Percentiles rank a stretch among this genome's conserved stretches.
Conservation (phyloP, 129 eudicot genomes). For the Rutidosis leptorrhynchoides region DNA sequence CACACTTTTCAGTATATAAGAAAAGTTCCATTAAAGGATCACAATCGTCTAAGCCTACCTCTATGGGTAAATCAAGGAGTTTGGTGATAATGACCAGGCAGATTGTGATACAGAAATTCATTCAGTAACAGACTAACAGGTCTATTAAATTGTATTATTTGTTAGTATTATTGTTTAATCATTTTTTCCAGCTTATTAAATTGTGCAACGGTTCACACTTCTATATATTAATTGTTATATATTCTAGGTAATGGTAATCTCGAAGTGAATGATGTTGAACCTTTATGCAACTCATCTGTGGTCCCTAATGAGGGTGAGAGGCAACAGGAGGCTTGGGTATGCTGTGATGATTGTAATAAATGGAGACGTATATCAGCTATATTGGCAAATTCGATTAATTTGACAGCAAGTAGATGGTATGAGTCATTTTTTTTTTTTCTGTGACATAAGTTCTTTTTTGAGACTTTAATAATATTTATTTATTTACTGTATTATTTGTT, state of each 20-base stretch:
- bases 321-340: conserved; percentile 79
- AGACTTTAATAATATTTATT: conserved; percentile 9
- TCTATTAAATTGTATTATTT: not conserved
- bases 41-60: conserved; percentile 21
- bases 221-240: too few species aligned
- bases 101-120: conserved; percentile 29
- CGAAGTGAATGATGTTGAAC: conserved; percentile 29
- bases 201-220: not conserved
- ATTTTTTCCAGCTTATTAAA: not conserved
- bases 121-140: conserved; percentile 54
- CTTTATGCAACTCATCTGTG: conserved; percentile 27
- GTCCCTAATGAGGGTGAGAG: conserved; percentile 28
- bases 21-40: conserved; percentile 32
- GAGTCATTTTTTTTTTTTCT: conserved; percentile 2
- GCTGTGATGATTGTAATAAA: conserved; percentile 82
- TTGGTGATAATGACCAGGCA: conserved; percentile 26
- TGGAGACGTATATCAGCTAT: conserved; percentile 88
- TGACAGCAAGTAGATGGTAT: conserved; percentile 73
- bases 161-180: not conserved
- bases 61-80: conserved; percentile 34
- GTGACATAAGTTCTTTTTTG: not conserved
- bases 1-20: conserved; percentile 28
- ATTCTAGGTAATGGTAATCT: conserved; percentile 42
- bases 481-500: too few species aligned
- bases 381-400: conserved; percentile 79